Conservation (phyloP, 176 grass and related monocot genomes). For the Triticum turgidum region DNA sequence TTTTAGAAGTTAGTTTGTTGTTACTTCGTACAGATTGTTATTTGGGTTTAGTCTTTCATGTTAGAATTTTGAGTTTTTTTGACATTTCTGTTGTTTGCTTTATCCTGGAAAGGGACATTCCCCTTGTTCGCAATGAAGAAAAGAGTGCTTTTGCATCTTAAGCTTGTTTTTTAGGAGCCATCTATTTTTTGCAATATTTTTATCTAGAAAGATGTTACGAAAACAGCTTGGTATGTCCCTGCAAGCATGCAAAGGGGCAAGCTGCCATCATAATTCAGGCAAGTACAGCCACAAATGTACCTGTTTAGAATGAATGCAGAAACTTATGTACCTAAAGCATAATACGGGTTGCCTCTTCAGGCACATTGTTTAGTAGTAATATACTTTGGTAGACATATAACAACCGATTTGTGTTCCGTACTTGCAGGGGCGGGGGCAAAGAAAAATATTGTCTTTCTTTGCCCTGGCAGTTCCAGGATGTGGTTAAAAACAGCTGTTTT, state of each 20-base stretch:
- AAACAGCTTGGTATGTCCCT: not conserved
- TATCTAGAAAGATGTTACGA: conserved; percentile 1
- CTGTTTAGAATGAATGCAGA: not conserved
- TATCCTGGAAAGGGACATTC: not conserved
- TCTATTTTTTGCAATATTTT: conserved; percentile 14
- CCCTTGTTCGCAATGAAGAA: not conserved
- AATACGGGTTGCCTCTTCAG: conserved; percentile 4
- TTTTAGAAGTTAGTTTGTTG: not conserved
- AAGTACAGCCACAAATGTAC: conserved; percentile 29
- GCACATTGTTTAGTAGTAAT: conserved; percentile 15
- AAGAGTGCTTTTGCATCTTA: not conserved
- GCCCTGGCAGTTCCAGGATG: conserved; percentile 24
- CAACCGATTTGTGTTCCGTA: conserved; percentile 25
- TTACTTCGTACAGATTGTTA: not conserved
- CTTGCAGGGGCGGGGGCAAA: conserved; percentile 6
- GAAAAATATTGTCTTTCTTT: conserved; percentile 29
- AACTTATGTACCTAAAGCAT: conserved; percentile 23
- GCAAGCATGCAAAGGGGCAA: conserved; percentile 24
- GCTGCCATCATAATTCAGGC: conserved; percentile 32
- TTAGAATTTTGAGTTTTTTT: conserved; percentile 3
- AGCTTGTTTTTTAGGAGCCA: conserved; percentile 3
- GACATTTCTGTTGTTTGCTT: conserved; percentile 3
- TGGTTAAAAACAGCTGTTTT: conserved; percentile 25
- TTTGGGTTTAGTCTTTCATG: conserved; percentile 1
- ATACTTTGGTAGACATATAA: conserved; percentile 1